These are phyloP conservation scores for Xylaria sp. DNA, from an alignment of 2,329 filamentous ascomycete species.

Conservation along the genomic window DNA sequence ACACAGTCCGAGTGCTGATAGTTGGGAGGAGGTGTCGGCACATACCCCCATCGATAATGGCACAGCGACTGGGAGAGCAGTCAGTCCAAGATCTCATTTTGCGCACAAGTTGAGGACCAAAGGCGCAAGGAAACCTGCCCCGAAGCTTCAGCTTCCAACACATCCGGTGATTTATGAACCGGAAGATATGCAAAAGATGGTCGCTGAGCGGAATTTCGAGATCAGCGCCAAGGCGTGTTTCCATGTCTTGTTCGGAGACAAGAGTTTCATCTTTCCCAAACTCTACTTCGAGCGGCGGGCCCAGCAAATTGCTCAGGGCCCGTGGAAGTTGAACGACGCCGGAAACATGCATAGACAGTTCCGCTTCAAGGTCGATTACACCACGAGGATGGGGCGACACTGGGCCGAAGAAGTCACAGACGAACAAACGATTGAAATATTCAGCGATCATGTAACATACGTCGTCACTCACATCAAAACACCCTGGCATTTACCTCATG, in stretches of 20 bases:
- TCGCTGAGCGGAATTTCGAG: conserved; percentile 81
- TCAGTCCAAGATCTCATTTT: conserved; percentile 38
- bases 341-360: conserved; percentile 78
- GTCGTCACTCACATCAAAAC: conserved; percentile 65
- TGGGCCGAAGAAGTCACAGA: conserved; percentile 70
- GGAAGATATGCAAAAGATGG: conserved; percentile 74
- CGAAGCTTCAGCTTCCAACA: conserved; percentile 80
- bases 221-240: conserved; percentile 94
- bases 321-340: conserved; percentile 75
- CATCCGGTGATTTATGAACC: conserved; percentile 85
- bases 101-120: conserved; percentile 41
- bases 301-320: conserved; percentile 79
- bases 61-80: conserved; percentile 46
- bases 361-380: conserved; percentile 72
- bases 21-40: conserved; percentile 82
- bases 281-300: conserved; percentile 83
- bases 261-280: conserved; percentile 90
- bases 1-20: conserved; percentile 76
- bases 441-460: conserved; percentile 74
- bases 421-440: conserved; percentile 82
- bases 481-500: conserved; percentile 84
- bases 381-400: conserved; percentile 65
- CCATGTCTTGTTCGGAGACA: conserved; percentile 95
- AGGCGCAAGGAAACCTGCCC: conserved; percentile 45
- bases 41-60: conserved; percentile 63